Evolutionary conservation across 768 basidiomycete genomes (phyloP), one percentile per base, ranked within the genome.

Genomic region (Mycena haematopus): DNA sequence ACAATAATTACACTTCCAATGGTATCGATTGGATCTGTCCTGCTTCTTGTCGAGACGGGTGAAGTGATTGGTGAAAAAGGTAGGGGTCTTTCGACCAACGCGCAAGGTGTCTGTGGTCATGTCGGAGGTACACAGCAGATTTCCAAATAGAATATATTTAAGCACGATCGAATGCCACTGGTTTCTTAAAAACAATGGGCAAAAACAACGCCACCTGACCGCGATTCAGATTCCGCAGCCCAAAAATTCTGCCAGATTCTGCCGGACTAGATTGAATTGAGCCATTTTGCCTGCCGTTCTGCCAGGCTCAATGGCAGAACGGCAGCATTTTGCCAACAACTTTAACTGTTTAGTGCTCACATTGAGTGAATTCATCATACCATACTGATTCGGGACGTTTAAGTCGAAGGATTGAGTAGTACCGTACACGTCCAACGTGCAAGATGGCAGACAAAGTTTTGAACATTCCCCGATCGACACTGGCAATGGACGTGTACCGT

Each of bases 1-100:
- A n/a, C 56, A 58, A 19, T 58, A 51, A 0, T 51, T 58, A 47
- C 56, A 58, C 17, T 51, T 27, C 46, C 46, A 58, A 24, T 50
- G 19, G 4, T n/a, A 38, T 6, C 45, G 45, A 14, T 21, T 21
- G 7, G 25, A 22, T n/a, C 13, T 29, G 45, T 45, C n/a, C 2
- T 6, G 17, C 17, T 44, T 24, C n/a, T 55, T 45, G 3, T 33
- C 19, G 15, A 29, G 17, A 29, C 29, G 42, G 0, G 31, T 47
- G 15, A 56, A 56, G 9, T 56, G 44, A 25, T 56, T 36, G 10
- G 25, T 36, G 6, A n/a, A 19, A 1, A 47, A 10, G 3, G 27
- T 24, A 8, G 45, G 38, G 1, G 17, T 10, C 55, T 19, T 56
- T 7, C 55, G 44, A n/a, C 55, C 55, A 24, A 29, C 31, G 14